phyloP scores from a whole-genome alignment of 257 asterid genomes.

The Capsicum chinense region DNA sequence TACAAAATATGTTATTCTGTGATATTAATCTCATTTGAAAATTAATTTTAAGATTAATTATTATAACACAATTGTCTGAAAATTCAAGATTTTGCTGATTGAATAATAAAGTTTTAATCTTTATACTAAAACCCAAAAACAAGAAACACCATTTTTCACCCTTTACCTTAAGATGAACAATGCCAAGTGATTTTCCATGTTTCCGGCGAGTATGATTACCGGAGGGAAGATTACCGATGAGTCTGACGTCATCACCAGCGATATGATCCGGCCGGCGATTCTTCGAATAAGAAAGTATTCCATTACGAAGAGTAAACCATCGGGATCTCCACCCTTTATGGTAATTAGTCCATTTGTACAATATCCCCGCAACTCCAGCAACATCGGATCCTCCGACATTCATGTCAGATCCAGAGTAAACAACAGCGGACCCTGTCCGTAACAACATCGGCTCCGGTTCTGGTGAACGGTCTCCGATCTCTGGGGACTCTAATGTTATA shows the following conservation, averaged over 20 bases:
- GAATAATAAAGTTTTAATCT: background rate
- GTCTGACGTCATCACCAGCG: constrained; percentile 43
- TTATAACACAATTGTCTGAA: no score
- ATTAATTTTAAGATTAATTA: no score
- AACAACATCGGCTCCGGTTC: constrained; percentile 75
- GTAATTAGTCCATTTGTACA: constrained; percentile 91
- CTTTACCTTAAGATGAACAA: constrained; percentile 80
- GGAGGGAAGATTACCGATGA: constrained; percentile 43
- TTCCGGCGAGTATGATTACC: constrained; percentile 48
- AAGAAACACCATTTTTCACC: constrained; percentile 32
- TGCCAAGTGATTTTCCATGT: constrained; percentile 59
- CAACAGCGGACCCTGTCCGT: constrained; percentile 74
- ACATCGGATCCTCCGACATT: constrained; percentile 69
- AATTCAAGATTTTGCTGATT: background rate
- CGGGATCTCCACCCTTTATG: constrained; percentile 98
- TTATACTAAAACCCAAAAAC: constrained; percentile 35
- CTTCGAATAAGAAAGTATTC: constrained; percentile 79
- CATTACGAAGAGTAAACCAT: constrained; percentile 79
- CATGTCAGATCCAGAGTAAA: constrained; percentile 63
- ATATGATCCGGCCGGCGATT: constrained; percentile 58
- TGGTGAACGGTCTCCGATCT: constrained; percentile 67
- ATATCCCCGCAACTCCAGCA: constrained; percentile 75
- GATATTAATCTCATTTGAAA: no score
- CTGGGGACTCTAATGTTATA: constrained; percentile 69
- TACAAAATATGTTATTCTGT: no score